Evolutionary conservation across 164 flowering plant genomes (phyloP).

Genomic region (Euptelea pleiosperma): DNA sequence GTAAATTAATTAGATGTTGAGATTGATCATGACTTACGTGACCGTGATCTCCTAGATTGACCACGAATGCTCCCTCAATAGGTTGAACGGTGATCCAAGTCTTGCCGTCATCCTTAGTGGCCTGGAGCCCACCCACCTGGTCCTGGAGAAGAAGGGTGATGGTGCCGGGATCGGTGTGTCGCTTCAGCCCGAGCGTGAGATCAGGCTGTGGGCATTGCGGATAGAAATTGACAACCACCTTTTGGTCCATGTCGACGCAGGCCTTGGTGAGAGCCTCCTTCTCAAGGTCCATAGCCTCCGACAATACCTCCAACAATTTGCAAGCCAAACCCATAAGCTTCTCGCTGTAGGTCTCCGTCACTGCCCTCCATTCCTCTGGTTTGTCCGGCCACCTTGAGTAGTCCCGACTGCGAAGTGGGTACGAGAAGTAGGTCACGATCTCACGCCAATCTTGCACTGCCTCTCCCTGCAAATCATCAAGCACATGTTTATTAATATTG

Average conservation of each 20-base stretch:
- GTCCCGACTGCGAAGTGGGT: constrained; percentile 2
- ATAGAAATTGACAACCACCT: constrained; percentile 12
- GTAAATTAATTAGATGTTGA: too few species aligned
- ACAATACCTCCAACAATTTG: constrained; percentile 7
- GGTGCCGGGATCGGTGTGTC: constrained; percentile 15
- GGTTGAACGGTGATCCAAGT: constrained; percentile 15
- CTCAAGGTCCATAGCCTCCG: constrained; percentile 7
- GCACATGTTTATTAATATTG: too few species aligned
- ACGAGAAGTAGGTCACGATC: constrained; percentile 12
- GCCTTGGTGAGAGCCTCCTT: constrained; percentile 7
- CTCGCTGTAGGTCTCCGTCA: constrained; percentile 12
- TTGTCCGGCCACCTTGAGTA: constrained; percentile 31
- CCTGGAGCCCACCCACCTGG: constrained; percentile 15
- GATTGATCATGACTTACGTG: constrained; percentile 6
- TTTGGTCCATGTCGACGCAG: constrained; percentile 14
- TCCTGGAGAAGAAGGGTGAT: constrained; percentile 14
- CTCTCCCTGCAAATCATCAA: too few species aligned
- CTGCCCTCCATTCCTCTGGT: constrained; percentile 17
- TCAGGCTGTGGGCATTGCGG: constrained; percentile 14
- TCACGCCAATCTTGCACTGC: constrained; percentile 12
- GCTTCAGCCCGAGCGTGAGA: constrained; percentile 10
- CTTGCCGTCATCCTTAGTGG: constrained; percentile 11
- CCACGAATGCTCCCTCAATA: constrained; percentile 10
- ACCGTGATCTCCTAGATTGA: constrained; percentile 13
- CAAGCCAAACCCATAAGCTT: constrained; percentile 12